A percentile compares a stretch with the other conserved stretches of the same genome.
phyloP scores from a whole-genome alignment of 352 stramenopile species.

The Lagenidium sp. region DNA sequence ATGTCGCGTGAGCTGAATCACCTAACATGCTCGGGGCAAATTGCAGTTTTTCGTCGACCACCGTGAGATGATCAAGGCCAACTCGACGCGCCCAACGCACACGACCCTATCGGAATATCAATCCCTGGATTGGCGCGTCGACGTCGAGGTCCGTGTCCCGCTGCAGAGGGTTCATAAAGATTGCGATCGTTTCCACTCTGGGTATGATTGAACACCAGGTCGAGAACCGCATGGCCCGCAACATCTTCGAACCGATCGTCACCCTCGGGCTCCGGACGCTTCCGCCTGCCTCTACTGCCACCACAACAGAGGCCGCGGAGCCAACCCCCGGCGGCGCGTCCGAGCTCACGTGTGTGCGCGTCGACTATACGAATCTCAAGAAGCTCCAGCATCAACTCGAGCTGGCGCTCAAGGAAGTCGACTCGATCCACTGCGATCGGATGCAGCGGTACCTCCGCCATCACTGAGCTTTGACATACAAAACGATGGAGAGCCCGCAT shows the following conservation, averaged over 20 bases:
- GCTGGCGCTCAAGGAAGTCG: conserved; percentile 50
- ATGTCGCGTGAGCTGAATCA: no score
- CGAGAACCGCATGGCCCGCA: conserved; percentile 45
- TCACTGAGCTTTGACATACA: conserved; percentile 2
- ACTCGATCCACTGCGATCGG: conserved; percentile 56
- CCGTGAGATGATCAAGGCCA: conserved; percentile 36
- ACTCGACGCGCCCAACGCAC: conserved; percentile 26
- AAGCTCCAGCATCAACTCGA: conserved; percentile 60
- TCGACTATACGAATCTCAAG: conserved; percentile 57
- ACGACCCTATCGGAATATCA: conserved; percentile 43
- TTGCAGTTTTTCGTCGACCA: conserved; percentile 42
- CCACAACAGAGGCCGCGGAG: no score
- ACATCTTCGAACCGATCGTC: conserved; percentile 56
- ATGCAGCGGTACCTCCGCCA: conserved; percentile 72
- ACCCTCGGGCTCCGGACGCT: conserved; percentile 54
- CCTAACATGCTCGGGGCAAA: no score
- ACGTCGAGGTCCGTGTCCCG: conserved; percentile 56
- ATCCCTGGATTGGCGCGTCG: conserved; percentile 71
- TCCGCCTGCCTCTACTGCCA: neutral
- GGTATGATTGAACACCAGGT: conserved; percentile 20
- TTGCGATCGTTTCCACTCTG: no score
- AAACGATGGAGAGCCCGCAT: no score
- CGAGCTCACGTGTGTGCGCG: conserved; percentile 26
- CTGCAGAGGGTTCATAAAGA: no score
- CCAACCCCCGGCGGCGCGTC: no score